A percentile compares a stretch with the other conserved stretches of the same genome.
These are phyloP conservation scores for Daldinia loculata DNA, from an alignment of 495 filamentous ascomycete genomes.

Conservation along the genomic window DNA sequence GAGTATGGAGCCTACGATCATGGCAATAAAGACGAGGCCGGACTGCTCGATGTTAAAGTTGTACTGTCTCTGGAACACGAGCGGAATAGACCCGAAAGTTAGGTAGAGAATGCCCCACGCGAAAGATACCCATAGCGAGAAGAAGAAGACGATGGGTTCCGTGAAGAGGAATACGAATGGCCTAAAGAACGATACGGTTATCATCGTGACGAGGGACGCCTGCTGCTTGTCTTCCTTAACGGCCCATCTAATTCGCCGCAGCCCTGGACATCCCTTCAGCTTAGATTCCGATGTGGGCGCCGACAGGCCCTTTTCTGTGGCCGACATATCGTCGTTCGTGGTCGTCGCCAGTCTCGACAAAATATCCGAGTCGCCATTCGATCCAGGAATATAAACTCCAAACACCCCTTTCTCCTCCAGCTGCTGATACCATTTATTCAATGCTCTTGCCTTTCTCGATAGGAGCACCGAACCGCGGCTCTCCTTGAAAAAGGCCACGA, in stretches of 20 bases:
- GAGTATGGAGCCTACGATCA: constrained; percentile 72
- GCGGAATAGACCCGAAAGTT: constrained; percentile 78
- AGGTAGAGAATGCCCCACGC: constrained; percentile 91
- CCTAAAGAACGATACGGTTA: constrained; percentile 76
- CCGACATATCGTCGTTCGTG: not conserved
- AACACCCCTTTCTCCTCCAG: constrained; percentile 72
- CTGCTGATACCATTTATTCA: constrained; percentile 84
- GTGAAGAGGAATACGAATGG: constrained; percentile 89
- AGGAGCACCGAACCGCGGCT: constrained; percentile 85
- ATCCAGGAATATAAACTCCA: constrained; percentile 60
- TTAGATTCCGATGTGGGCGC: constrained; percentile 42
- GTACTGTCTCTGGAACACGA: constrained; percentile 78
- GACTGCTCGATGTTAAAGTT: constrained; percentile 72
- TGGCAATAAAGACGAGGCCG: constrained; percentile 76
- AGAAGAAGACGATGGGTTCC: constrained; percentile 94
- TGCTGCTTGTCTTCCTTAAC: constrained; percentile 86
- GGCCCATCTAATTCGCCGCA: constrained; percentile 80
- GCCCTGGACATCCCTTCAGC: constrained; percentile 21
- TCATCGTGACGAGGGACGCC: constrained; percentile 72
- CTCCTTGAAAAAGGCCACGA: constrained; percentile 79
- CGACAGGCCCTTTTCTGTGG: constrained; percentile 42
- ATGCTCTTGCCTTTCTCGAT: constrained; percentile 71
- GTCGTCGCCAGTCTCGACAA: not conserved
- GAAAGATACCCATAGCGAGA: constrained; percentile 90
- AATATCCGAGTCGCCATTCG: constrained; percentile 1